Percentiles rank a stretch among this genome's conserved stretches.
phyloP scores from a whole-genome alignment of 345 rosid species.

The Mangifera indica region DNA sequence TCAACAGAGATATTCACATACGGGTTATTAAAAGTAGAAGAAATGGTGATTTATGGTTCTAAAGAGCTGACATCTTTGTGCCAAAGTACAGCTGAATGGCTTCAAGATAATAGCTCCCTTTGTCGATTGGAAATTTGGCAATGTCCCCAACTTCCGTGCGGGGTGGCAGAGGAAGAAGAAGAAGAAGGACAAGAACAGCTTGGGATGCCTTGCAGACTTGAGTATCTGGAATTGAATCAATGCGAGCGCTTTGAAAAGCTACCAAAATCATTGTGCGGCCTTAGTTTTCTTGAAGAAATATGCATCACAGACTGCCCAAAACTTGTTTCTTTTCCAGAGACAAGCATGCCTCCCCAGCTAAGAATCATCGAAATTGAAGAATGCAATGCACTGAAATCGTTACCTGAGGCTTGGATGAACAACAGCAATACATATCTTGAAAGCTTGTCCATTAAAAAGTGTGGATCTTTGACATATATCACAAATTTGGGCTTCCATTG shows the following conservation, averaged over 20 bases:
- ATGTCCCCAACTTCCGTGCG: background rate
- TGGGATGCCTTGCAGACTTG: background rate
- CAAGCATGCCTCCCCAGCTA: background rate
- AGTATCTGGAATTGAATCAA: background rate
- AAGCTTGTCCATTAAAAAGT: background rate
- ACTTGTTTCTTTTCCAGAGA: too few relatives aligned
- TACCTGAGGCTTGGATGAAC: background rate
- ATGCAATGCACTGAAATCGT: background rate
- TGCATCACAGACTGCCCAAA: too few relatives aligned
- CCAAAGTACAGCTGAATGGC: background rate
- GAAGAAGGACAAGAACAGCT: background rate
- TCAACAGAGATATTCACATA: background rate
- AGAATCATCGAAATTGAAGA: background rate
- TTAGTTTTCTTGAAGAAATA: too few relatives aligned
- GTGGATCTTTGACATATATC: too few relatives aligned
- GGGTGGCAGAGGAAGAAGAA: slow-evolving; percentile 6
- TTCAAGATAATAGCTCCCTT: background rate
- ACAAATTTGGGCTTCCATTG: too few relatives aligned
- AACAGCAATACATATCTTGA: background rate
- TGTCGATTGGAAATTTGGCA: rapidly evolving
- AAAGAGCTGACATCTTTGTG: background rate
- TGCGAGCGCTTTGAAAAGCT: background rate
- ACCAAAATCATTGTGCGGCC: too few relatives aligned
- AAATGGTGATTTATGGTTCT: background rate
- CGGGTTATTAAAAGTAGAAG: background rate